Percentiles rank a stretch among this genome's conserved stretches.
Conservation (phyloP, 1,139 yeast species). For the Yamadazyma taylorii region DNA sequence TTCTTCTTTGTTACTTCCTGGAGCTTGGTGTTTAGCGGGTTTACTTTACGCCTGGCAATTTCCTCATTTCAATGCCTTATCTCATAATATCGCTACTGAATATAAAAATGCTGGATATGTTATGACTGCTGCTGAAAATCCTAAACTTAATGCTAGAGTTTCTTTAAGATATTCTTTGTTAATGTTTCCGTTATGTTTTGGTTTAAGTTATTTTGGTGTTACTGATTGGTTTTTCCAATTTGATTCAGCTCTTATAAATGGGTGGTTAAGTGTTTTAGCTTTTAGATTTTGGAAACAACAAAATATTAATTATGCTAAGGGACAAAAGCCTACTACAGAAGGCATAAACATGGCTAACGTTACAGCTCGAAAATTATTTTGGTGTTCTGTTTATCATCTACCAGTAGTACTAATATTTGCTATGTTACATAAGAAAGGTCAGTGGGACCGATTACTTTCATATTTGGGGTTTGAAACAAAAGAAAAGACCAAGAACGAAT, state of each 20-base stretch:
- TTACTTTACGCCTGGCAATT: conserved; percentile 96
- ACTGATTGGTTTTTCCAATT: conserved; percentile 80
- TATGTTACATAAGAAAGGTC: conserved; percentile 91
- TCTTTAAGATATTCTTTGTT: conserved; percentile 83
- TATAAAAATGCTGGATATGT: conserved; percentile 92
- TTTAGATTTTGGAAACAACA: conserved; percentile 84
- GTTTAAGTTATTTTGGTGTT: conserved; percentile 72
- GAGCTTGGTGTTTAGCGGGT: conserved; percentile 93
- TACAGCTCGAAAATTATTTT: conserved; percentile 81
- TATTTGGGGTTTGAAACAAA: conserved; percentile 23
- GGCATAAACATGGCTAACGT: conserved; percentile 58
- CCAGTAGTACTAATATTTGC: conserved; percentile 90
- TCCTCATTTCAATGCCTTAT: conserved; percentile 93
- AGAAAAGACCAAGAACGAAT: not conserved
- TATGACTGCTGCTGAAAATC: conserved; percentile 94
- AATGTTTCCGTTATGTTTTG: conserved; percentile 93
- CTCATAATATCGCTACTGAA: conserved; percentile 85
- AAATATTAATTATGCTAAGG: conserved; percentile 49
- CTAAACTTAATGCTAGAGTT: conserved; percentile 88
- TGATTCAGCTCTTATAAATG: conserved; percentile 80
- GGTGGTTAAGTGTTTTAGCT: conserved; percentile 82
- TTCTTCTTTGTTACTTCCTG: conserved; percentile 77
- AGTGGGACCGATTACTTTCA: conserved; percentile 75
- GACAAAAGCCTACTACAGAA: conserved; percentile 42
- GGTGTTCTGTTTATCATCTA: conserved; percentile 94